Conservation (phyloP, 805 yeast species). For the Spathaspora sp. region DNA sequence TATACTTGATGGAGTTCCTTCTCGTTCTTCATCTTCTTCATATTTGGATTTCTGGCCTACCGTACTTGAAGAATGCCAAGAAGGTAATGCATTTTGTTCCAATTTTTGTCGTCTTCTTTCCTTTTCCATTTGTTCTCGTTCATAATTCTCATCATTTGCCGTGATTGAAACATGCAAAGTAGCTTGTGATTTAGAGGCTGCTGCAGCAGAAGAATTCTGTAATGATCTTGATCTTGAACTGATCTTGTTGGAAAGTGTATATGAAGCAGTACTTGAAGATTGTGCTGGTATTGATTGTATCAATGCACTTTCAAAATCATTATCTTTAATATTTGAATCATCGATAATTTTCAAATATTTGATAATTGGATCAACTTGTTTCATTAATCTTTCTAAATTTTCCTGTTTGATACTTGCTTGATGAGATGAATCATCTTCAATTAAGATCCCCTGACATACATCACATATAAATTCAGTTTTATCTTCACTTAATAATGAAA, state of each 20-base stretch:
- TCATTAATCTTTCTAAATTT: constrained; percentile 78
- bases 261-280: constrained; percentile 64
- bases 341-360: constrained; percentile 62
- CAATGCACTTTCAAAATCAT: constrained; percentile 50
- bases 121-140: constrained; percentile 59
- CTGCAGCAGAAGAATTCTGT: constrained; percentile 29
- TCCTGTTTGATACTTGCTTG: constrained; percentile 80
- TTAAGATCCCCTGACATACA: constrained; percentile 69
- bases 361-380: constrained; percentile 84
- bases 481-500: constrained; percentile 76
- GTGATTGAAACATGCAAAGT: constrained; percentile 87
- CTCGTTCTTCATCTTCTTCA: constrained; percentile 43
- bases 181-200: constrained; percentile 69
- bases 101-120: constrained; percentile 68
- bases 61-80: constrained; percentile 93
- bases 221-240: constrained; percentile 23
- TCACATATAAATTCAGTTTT: constrained; percentile 80
- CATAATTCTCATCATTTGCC: constrained; percentile 76
- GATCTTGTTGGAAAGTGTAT: constrained; percentile 51
- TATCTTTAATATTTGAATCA: constrained; percentile 37
- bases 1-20: constrained; percentile 14
- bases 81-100: constrained; percentile 91
- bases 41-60: constrained; percentile 65
- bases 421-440: constrained; percentile 86
- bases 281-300: constrained; percentile 83